Base-by-base conservation (phyloP, 106 monocot genomes). In the Phalaenopsis equestris region DNA sequence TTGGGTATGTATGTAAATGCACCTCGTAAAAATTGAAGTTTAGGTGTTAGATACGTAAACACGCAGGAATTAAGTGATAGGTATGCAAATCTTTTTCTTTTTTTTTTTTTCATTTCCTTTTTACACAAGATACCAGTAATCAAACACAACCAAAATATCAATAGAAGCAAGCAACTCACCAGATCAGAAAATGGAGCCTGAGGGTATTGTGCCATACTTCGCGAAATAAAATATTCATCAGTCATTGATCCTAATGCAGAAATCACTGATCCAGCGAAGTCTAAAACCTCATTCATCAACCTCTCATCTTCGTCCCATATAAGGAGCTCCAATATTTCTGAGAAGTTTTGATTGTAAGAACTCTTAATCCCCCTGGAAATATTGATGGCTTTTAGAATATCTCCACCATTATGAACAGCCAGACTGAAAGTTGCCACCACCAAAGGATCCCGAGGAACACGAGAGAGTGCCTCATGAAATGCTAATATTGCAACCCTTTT, bases 341-440 rank as follows among this genome's bases (percentile, higher is more conserved):
- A 82, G 52, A 88, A 92, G 46, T 78, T 84, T 43, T 21, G 37
- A 85, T 94, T 79, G 81, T 87, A 84, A 38, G 70, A 67, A 70
- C 83, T 85, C 17, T 9, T 79, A 57, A 94, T 94, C 78, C 74
- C 84, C 81, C 79, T 88, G 8, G 89, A 90, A 75, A 91, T 98
- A 58, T 81, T 80, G 52, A 93, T 39, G 55, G 98, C 94, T 77
- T 94, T 87, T 70, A 73, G 46, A 10, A 98, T 70, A 84, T 98
- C 81, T 79, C 98, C 98, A 24, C 98, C 98, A 86, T 92, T 92
- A 80, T 94, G 90, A 56, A 98, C 79, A 76, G 94, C 87, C 73
- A 98, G 86, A 12, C 92, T 80, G 78, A 94, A 94, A 36, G 86
- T 80, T 6, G 94, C 90, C 48, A 98, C 82, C 9, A 89, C 92